Evolutionary conservation across 2,329 filamentous ascomycete species (phyloP).

Genomic region (Metarhizium brunneum): DNA sequence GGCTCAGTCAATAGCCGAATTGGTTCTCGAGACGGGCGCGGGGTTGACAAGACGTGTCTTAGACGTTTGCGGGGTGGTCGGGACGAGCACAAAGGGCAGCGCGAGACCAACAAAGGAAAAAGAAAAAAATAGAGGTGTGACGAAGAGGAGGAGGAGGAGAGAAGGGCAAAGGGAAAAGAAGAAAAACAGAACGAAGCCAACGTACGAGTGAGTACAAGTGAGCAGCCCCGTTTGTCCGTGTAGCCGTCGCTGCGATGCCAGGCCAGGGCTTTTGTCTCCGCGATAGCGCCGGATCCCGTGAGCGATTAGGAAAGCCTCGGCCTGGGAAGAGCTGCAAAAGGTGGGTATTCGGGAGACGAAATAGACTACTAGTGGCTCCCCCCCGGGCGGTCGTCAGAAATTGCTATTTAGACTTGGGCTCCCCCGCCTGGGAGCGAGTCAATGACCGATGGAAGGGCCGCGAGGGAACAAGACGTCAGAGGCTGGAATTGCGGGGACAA

Average conservation of each 20-base stretch:
- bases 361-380: no score
- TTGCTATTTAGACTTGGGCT: not conserved
- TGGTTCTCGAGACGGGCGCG: not conserved
- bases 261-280: not conserved
- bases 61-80: no score
- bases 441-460: not conserved
- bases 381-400: no score
- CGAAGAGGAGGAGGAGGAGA: not conserved
- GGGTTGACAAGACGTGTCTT: no score
- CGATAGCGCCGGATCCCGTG: no score
- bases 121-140: not conserved
- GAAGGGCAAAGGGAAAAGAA: not conserved
- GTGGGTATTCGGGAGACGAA: no score
- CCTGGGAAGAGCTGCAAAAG: no score
- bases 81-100: no score
- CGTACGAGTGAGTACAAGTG: no score
- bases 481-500: not conserved
- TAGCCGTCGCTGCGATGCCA: no score
- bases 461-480: not conserved
- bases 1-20: not conserved
- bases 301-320: not conserved
- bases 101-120: not conserved
- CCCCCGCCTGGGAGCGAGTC: not conserved
- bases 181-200: no score
- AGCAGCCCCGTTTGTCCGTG: no score